phyloP scores from a whole-genome alignment of 768 basidiomycete genomes.

The Macrolepiota albuminosa region DNA sequence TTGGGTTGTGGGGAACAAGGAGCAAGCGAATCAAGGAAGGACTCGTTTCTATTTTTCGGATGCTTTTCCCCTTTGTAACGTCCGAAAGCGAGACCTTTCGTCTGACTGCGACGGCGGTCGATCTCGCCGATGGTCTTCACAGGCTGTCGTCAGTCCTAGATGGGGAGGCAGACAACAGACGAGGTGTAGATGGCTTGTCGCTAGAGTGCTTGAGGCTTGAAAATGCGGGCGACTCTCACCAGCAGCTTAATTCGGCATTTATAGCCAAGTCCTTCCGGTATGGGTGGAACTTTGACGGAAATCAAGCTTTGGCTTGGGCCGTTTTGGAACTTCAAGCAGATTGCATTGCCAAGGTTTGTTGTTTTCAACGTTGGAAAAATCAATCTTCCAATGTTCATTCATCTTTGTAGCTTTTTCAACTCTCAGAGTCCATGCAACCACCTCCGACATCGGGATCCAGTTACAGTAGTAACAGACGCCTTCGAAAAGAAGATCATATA shows the following conservation, averaged over 20 bases:
- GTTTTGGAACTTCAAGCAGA: slow-evolving; percentile 78
- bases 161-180: slow-evolving; percentile 57
- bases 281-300: slow-evolving; percentile 65
- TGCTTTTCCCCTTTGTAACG: slow-evolving; percentile 68
- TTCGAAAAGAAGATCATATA: slow-evolving; percentile 56
- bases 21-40: slow-evolving; percentile 74
- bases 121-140: slow-evolving; percentile 43
- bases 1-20: slow-evolving; percentile 77
- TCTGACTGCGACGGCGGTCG: slow-evolving; percentile 20
- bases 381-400: slow-evolving; percentile 6
- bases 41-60: slow-evolving; percentile 66
- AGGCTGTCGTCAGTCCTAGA: slow-evolving; percentile 54
- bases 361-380: neutral
- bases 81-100: slow-evolving; percentile 23
- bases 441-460: slow-evolving; percentile 17
- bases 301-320: slow-evolving; percentile 75
- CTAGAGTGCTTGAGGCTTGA: slow-evolving; percentile 64
- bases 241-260: slow-evolving; percentile 37
- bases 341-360: slow-evolving; percentile 59
- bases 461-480: slow-evolving; percentile 42
- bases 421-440: slow-evolving; percentile 53
- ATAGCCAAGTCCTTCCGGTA: slow-evolving; percentile 62
- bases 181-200: slow-evolving; percentile 62
- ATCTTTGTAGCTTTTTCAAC: slow-evolving; percentile 48
- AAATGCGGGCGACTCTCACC: slow-evolving; percentile 19